Percentiles rank a stretch among this genome's conserved stretches.
These are phyloP conservation scores for Panaeolus cyanescens DNA, from an alignment of 768 basidiomycete genomes.

Conservation along the genomic window DNA sequence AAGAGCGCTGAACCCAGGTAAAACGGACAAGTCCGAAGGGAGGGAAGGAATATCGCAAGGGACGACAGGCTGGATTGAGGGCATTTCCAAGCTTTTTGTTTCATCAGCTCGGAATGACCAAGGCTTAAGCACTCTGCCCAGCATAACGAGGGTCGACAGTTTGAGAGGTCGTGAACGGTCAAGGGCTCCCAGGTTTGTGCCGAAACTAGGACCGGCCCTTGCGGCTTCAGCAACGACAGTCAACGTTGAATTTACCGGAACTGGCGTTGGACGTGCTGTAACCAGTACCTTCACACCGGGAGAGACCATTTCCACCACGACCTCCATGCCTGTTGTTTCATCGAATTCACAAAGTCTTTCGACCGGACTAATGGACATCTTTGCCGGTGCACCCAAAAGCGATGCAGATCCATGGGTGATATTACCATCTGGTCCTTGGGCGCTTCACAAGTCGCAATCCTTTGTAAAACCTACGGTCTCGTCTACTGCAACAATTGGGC, in stretches of 20 bases:
- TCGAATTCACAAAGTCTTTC: conserved; percentile 12
- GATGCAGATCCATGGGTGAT: conserved; percentile 75
- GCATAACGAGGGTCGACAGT: conserved; percentile 9
- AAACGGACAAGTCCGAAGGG: conserved; percentile 32
- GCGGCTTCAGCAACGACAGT: conserved; percentile 90
- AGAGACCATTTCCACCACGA: conserved; percentile 3
- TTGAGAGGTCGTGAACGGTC: conserved; percentile 23
- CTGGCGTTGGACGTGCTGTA: conserved; percentile 45
- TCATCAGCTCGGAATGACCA: conserved; percentile 26
- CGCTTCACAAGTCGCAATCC: conserved; percentile 29
- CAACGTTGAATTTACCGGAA: conserved; percentile 92
- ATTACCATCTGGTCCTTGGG: conserved; percentile 44
- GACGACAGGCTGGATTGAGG: conserved; percentile 76
- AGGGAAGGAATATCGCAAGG: conserved; percentile 15
- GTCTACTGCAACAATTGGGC: conserved; percentile 25
- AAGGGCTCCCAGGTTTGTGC: conserved; percentile 52
- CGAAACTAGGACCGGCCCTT: conserved; percentile 83
- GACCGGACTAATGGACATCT: conserved; percentile 76
- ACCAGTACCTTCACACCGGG: conserved; percentile 35
- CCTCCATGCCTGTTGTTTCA: conserved; percentile 9
- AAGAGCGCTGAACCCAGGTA: conserved; percentile 61
- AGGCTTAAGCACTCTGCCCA: conserved; percentile 6
- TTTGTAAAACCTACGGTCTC: conserved; percentile 22
- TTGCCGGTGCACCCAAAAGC: conserved; percentile 80
- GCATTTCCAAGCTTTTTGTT: conserved; percentile 78